phyloP scores from a whole-genome alignment of 2,329 filamentous ascomycete genomes.

The Pseudogymnoascus sp. region DNA sequence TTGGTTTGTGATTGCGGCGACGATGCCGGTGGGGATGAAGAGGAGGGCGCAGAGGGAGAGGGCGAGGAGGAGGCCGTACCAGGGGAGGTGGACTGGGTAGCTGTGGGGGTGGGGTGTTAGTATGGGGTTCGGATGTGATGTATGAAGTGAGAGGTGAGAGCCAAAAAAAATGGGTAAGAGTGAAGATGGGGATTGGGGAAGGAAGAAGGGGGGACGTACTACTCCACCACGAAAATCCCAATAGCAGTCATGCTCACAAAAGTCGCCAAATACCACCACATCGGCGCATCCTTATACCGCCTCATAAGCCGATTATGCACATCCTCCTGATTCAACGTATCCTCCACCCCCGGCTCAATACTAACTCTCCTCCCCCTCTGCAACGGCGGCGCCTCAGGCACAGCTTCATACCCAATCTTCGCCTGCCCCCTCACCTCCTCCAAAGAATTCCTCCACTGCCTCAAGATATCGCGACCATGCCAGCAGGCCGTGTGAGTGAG shows the following conservation, averaged over 20 bases:
- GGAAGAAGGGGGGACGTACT: constrained; percentile 43
- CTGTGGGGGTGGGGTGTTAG: constrained; percentile 32
- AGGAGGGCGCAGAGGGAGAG: constrained; percentile 69
- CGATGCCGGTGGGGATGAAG: constrained; percentile 84
- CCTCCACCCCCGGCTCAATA: constrained; percentile 36
- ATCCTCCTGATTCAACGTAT: constrained; percentile 63
- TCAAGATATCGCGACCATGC: constrained; percentile 76
- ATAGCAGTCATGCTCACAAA: constrained; percentile 68
- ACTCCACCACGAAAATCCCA: constrained; percentile 77
- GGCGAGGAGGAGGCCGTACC: constrained; percentile 76
- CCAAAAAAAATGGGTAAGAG: no score
- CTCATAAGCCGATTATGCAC: constrained; percentile 79
- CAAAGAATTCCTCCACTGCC: constrained; percentile 62
- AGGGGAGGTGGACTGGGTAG: constrained; percentile 73
- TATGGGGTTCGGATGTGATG: not conserved
- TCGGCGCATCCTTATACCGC: constrained; percentile 71
- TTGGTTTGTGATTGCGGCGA: constrained; percentile 89
- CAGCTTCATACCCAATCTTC: constrained; percentile 44
- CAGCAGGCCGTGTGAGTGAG: constrained; percentile 75
- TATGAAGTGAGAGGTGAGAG: no score
- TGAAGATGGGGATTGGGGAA: no score
- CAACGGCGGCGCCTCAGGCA: constrained; percentile 22
- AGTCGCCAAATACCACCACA: constrained; percentile 71
- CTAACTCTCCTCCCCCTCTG: constrained; percentile 17
- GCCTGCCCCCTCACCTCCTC: constrained; percentile 48